Percentiles rank a stretch among this genome's conserved stretches.
These are phyloP conservation scores for Tillandsia fasciculata DNA, from an alignment of 176 grass and related monocot species.

Conservation along the genomic window DNA sequence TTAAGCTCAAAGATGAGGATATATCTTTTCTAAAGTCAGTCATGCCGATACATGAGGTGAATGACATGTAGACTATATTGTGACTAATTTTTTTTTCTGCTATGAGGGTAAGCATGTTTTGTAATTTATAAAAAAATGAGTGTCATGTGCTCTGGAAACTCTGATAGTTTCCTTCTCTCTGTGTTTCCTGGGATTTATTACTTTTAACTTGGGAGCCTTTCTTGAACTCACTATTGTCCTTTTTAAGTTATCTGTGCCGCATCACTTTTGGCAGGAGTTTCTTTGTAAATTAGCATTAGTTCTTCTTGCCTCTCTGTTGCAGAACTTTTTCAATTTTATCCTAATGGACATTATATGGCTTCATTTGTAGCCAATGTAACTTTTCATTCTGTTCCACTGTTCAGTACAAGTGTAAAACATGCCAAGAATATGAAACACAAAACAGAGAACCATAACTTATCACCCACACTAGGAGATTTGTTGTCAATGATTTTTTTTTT, in stretches of 20 bases:
- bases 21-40: slow-evolving; percentile 68
- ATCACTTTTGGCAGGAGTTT: not conserved
- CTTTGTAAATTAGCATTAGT: not conserved
- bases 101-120: not conserved
- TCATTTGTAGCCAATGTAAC: no score
- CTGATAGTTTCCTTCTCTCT: no score
- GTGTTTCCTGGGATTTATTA: not conserved
- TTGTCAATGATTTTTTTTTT: no score
- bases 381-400: no score
- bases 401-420: no score
- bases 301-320: not conserved
- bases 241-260: not conserved
- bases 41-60: slow-evolving; percentile 88
- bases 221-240: not conserved
- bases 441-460: no score
- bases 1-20: slow-evolving; percentile 65
- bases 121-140: not conserved
- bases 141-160: not conserved
- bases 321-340: not conserved
- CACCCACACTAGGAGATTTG: no score
- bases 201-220: not conserved
- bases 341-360: no score
- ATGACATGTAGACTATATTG: not conserved
- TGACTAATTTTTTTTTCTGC: not conserved
- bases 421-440: no score